phyloP scores from a whole-genome alignment of 163 green algal species.

The Chlorella variabilis region DNA sequence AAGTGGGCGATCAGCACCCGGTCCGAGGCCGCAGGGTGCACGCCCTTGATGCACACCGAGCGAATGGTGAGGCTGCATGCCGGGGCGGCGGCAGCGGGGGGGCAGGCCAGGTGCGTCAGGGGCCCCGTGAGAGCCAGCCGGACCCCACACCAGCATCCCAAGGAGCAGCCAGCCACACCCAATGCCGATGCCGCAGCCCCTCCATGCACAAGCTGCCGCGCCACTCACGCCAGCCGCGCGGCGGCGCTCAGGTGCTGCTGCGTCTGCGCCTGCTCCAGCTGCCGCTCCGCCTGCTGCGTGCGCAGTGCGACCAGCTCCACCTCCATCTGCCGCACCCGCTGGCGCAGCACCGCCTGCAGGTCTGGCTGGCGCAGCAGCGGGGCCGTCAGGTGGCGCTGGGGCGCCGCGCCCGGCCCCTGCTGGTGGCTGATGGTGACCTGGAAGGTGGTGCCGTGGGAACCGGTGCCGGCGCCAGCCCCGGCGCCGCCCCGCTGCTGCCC shows the following conservation, averaged over 20 bases:
- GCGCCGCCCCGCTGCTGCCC: neutral
- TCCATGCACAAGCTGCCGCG: no score
- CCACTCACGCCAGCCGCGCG: constrained; percentile 22
- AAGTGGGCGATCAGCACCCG: constrained; percentile 41
- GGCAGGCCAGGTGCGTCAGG: neutral
- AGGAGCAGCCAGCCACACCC: no score
- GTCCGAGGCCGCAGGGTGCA: constrained; percentile 32
- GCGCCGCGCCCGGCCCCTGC: constrained; percentile 3
- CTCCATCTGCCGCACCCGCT: constrained; percentile 30
- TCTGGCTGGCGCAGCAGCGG: constrained; percentile 21
- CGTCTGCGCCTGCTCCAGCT: neutral
- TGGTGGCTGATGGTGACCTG: constrained; percentile 25
- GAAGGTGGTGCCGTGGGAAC: constrained; percentile 6
- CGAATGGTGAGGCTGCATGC: constrained; percentile 10
- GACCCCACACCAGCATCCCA: no score
- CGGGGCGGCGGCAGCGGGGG: neutral
- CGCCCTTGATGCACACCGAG: constrained; percentile 22
- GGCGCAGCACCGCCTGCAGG: constrained; percentile 16
- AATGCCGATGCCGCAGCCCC: neutral
- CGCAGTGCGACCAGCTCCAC: constrained; percentile 28
- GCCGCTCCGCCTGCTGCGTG: constrained; percentile 24
- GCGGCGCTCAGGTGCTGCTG: neutral
- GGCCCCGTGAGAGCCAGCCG: no score
- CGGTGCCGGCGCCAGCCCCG: neutral
- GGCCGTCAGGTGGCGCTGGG: neutral